phyloP scores from a whole-genome alignment of 1,284 basidiomycete species.

The Fomitopsis pinicola region DNA sequence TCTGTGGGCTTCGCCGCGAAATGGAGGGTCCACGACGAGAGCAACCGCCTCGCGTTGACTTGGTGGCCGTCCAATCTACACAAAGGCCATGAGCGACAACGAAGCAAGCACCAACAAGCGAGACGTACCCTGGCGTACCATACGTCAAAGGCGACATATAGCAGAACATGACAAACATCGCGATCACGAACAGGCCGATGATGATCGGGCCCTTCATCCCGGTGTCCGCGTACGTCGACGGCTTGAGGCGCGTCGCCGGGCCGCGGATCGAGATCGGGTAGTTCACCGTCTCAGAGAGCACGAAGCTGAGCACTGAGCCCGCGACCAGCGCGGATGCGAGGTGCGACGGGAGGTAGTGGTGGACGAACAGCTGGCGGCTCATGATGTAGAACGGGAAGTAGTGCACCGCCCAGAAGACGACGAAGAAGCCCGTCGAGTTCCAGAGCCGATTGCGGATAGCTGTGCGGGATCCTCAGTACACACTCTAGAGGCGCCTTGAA shows the following conservation, averaged over 20 bases:
- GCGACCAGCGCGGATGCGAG: slow-evolving; percentile 89
- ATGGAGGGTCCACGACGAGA: slow-evolving; percentile 81
- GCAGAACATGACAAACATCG: slow-evolving; percentile 65
- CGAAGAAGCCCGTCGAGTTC: slow-evolving; percentile 95
- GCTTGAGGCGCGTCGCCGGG: slow-evolving; percentile 56
- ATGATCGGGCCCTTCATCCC: slow-evolving; percentile 64
- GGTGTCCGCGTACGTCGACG: slow-evolving; percentile 67
- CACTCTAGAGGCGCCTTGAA: not conserved
- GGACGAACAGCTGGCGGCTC: slow-evolving; percentile 94
- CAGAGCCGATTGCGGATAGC: slow-evolving; percentile 89
- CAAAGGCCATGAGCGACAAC: slow-evolving; percentile 13
- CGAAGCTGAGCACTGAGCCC: slow-evolving; percentile 89
- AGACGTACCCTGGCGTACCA: slow-evolving; percentile 81
- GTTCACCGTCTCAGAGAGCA: slow-evolving; percentile 90
- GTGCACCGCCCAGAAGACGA: slow-evolving; percentile 92
- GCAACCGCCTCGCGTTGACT: slow-evolving; percentile 67
- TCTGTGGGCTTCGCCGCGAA: slow-evolving; percentile 62
- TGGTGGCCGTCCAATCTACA: slow-evolving; percentile 66
- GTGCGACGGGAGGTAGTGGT: slow-evolving; percentile 97
- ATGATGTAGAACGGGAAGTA: slow-evolving; percentile 99
- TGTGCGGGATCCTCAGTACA: slow-evolving; percentile 25
- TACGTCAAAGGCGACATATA: slow-evolving; percentile 89
- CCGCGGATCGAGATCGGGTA: slow-evolving; percentile 80
- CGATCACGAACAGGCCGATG: slow-evolving; percentile 53
- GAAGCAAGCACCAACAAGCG: slow-evolving; percentile 1